Evolutionary conservation across 148 eudicot genomes (phyloP).

Genomic region (Chenopodium quinoa): DNA sequence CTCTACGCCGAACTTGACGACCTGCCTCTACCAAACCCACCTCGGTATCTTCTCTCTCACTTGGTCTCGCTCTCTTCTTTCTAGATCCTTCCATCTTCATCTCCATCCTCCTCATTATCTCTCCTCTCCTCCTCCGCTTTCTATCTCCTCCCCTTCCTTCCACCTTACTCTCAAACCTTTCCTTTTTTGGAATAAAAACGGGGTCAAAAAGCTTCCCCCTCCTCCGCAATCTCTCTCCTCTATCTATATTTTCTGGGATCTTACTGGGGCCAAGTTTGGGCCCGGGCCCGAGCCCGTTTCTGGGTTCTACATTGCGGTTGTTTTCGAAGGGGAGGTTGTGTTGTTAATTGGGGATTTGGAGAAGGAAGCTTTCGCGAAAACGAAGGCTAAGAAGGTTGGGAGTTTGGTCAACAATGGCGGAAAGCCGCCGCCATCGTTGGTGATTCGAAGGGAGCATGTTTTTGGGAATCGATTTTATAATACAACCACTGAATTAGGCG

Average conservation of each 20-base stretch:
- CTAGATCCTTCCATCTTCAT: constrained; percentile 46
- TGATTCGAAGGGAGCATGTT: constrained; percentile 67
- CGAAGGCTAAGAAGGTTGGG: neutral
- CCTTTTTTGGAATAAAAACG: constrained; percentile 52
- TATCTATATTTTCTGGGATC: constrained; percentile 46
- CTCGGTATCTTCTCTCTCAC: constrained; percentile 57
- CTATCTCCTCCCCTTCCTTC: constrained; percentile 32
- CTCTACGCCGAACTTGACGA: constrained; percentile 47
- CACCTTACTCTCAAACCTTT: constrained; percentile 52
- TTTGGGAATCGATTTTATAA: constrained; percentile 42
- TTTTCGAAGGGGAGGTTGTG: constrained; percentile 30
- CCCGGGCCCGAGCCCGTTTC: constrained; percentile 61
- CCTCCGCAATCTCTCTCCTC: neutral
- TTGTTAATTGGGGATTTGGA: constrained; percentile 51
- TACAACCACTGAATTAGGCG: constrained; percentile 43
- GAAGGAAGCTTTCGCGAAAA: constrained; percentile 32
- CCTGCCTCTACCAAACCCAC: constrained; percentile 59
- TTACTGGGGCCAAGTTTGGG: constrained; percentile 54
- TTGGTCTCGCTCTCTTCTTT: constrained; percentile 51
- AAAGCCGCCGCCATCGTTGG: constrained; percentile 20
- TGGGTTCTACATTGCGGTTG: constrained; percentile 58
- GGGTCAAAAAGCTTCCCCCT: constrained; percentile 33
- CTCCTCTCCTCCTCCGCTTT: constrained; percentile 12
- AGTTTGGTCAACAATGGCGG: neutral
- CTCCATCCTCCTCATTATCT: constrained; percentile 20